These are phyloP conservation scores for Camillea tinctor DNA, from an alignment of 2,329 filamentous ascomycete genomes.

Conservation along the genomic window DNA sequence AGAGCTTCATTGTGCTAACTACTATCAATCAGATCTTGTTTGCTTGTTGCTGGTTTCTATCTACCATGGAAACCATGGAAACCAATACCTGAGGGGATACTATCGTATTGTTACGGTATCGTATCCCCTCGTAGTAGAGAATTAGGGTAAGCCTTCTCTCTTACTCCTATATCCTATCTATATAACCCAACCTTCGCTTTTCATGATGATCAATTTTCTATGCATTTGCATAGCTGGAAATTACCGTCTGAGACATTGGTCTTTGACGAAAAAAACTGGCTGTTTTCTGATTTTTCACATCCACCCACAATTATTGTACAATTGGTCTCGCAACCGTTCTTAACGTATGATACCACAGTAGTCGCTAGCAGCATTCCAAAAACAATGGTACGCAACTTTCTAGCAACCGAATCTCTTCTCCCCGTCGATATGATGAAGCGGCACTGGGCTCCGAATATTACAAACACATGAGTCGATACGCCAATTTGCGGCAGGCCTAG, in stretches of 20 bases:
- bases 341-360: background rate
- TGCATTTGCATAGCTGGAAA: conserved; percentile 80
- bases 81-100: background rate
- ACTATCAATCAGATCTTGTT: conserved; percentile 10
- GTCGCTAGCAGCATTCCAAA: background rate
- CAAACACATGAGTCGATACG: conserved; percentile 73
- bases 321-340: conserved; percentile 1
- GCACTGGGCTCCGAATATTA: conserved; percentile 93
- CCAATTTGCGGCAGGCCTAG: conserved; percentile 97
- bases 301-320: conserved; percentile 11
- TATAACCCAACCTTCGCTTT: conserved; percentile 14
- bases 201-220: conserved; percentile 68
- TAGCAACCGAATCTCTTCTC: conserved; percentile 11
- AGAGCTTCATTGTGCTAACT: conserved; percentile 24
- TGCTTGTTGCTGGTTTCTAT: background rate
- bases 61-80: conserved; percentile 3
- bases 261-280: conserved; percentile 82
- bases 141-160: conserved; percentile 31
- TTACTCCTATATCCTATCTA: background rate
- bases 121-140: background rate
- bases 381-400: conserved; percentile 31
- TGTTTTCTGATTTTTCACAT: conserved; percentile 66
- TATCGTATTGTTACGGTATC: background rate
- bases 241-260: conserved; percentile 83
- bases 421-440: conserved; percentile 70